Conservation (phyloP, 768 basidiomycete genomes). For the Agaricus bisporus region DNA sequence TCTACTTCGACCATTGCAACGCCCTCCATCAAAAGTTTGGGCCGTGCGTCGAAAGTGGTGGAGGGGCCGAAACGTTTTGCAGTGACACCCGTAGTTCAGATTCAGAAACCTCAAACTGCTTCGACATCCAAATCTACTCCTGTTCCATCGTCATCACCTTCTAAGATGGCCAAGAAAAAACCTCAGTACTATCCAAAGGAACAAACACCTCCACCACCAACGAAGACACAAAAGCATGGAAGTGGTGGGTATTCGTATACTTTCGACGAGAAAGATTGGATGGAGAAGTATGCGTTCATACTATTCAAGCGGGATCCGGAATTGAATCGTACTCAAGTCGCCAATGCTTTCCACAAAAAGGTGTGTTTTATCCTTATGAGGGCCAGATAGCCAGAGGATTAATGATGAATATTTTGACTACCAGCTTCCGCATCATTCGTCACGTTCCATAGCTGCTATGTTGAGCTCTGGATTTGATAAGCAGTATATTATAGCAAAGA, state of each 20-base stretch:
- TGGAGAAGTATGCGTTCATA: slow-evolving; percentile 34
- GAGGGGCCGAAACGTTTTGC: neutral
- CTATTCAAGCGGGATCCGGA: slow-evolving; percentile 43
- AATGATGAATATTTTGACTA: neutral
- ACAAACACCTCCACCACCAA: slow-evolving; percentile 3
- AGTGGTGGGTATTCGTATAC: slow-evolving; percentile 36
- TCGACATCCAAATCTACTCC: neutral
- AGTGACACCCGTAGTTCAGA: neutral
- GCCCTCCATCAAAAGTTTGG: neutral
- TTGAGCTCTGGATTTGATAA: slow-evolving; percentile 24
- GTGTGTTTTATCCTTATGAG: slow-evolving; percentile 23
- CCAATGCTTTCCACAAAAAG: slow-evolving; percentile 36
- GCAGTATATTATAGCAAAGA: slow-evolving; percentile 40
- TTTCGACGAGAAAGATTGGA: slow-evolving; percentile 44
- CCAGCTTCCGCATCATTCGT: slow-evolving; percentile 58
- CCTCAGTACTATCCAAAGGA: slow-evolving; percentile 1
- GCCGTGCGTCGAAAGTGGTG: neutral
- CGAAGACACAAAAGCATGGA: neutral
- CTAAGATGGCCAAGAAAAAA: neutral
- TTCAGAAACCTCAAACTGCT: neutral
- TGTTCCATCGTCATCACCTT: neutral
- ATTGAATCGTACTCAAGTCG: slow-evolving; percentile 31
- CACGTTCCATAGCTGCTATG: slow-evolving; percentile 44
- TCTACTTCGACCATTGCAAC: neutral
- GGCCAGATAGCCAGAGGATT: no score